Conservation (phyloP, 352 stramenopile species). For the Globisporangium nagaii region DNA sequence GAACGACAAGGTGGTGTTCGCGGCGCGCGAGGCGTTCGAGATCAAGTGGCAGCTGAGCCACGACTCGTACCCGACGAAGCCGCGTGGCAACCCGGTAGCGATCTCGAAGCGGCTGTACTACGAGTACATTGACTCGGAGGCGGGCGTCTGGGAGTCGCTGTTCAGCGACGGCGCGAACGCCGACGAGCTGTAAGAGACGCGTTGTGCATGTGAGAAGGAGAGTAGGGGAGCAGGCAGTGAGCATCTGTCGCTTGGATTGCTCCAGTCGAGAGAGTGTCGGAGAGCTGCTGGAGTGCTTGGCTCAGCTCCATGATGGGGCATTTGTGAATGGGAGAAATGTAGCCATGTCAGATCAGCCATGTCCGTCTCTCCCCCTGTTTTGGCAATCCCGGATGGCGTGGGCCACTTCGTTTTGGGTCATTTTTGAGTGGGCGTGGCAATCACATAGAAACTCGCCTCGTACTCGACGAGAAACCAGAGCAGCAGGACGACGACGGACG, state of each 20-base stretch:
- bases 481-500: not conserved
- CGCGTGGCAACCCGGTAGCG: slow-evolving; percentile 38
- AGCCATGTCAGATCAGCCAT: too few relatives aligned
- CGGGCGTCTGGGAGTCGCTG: not conserved
- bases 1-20: slow-evolving; percentile 36
- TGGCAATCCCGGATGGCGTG: too few relatives aligned
- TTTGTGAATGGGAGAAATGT: too few relatives aligned
- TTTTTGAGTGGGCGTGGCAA: not conserved
- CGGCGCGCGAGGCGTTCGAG: slow-evolving; percentile 55
- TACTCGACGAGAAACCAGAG: not conserved
- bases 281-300: too few relatives aligned
- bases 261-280: too few relatives aligned
- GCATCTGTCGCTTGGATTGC: too few relatives aligned
- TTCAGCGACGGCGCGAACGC: not conserved
- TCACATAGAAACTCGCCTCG: slow-evolving; percentile 5
- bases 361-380: too few relatives aligned
- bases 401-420: not conserved
- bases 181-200: slow-evolving; percentile 3
- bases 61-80: slow-evolving; percentile 39
- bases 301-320: too few relatives aligned
- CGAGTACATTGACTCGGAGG: slow-evolving; percentile 31
- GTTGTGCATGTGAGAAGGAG: not conserved
- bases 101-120: slow-evolving; percentile 52
- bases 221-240: not conserved
- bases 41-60: slow-evolving; percentile 68